Percentiles rank a stretch among this genome's conserved stretches.
These are phyloP conservation scores for Linanthus parryae DNA, from an alignment of 148 eudicot species.

Conservation along the genomic window DNA sequence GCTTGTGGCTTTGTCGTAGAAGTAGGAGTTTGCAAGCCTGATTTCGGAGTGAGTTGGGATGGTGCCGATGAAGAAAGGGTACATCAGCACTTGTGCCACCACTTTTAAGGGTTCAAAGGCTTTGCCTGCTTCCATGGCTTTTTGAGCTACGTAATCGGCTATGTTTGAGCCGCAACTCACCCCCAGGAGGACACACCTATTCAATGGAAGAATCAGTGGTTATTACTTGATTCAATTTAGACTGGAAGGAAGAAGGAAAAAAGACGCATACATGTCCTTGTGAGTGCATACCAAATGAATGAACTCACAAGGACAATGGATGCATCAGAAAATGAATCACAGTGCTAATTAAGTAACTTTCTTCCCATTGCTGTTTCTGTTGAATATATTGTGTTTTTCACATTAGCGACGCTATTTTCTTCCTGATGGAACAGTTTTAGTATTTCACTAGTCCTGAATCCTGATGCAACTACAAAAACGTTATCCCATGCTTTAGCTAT, in stretches of 20 bases:
- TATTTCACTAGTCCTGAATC: too few relatives aligned
- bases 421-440: too few relatives aligned
- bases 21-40: constrained; percentile 63
- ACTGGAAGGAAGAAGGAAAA: neutral
- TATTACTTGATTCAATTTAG: neutral
- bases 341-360: neutral
- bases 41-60: constrained; percentile 80
- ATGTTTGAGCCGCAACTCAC: constrained; percentile 86
- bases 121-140: constrained; percentile 60
- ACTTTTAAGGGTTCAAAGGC: constrained; percentile 78
- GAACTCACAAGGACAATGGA: neutral
- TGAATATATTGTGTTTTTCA: neutral
- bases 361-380: neutral
- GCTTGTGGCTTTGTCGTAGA: constrained; percentile 70
- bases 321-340: neutral
- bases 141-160: constrained; percentile 60
- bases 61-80: constrained; percentile 78
- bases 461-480: too few relatives aligned
- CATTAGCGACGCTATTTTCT: too few relatives aligned
- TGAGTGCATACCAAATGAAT: neutral
- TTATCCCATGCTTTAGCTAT: too few relatives aligned
- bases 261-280: neutral
- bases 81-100: constrained; percentile 83
- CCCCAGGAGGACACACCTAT: constrained; percentile 85
- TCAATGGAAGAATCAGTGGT: neutral